phyloP scores from a whole-genome alignment of 345 rosid genomes.

The Ailanthus altissimus region DNA sequence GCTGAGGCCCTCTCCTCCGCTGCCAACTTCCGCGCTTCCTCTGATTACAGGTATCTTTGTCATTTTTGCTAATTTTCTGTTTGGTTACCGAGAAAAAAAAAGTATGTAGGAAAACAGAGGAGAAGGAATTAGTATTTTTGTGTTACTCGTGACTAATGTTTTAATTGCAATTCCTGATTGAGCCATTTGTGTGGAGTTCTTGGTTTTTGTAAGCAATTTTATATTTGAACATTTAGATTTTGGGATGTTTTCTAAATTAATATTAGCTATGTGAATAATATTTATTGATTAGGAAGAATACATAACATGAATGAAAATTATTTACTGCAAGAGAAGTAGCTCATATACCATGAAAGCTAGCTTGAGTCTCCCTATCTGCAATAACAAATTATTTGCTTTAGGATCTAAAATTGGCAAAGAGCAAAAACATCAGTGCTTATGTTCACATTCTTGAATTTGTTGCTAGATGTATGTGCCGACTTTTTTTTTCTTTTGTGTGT shows the following conservation, averaged over 20 bases:
- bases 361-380: not conserved
- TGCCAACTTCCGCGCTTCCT: constrained; percentile 68
- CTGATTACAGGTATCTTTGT: constrained; percentile 64
- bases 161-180: not conserved
- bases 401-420: not conserved
- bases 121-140: not conserved
- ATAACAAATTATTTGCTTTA: not conserved
- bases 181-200: not conserved
- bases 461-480: not conserved
- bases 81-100: not conserved
- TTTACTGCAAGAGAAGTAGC: not conserved
- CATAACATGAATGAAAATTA: not conserved
- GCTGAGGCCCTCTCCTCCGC: constrained; percentile 83
- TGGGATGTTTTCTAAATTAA: not conserved
- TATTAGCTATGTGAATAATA: not conserved
- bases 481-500: constrained; percentile 8
- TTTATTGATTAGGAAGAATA: not conserved
- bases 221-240: not conserved
- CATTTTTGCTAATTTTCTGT: not conserved
- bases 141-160: not conserved
- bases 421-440: not conserved
- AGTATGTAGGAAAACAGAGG: not conserved
- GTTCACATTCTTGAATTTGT: not conserved
- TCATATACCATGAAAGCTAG: not conserved
- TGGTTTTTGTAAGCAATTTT: not conserved